These are phyloP conservation scores for Guyanaporus albipodus DNA, from an alignment of 768 basidiomycete species.

Conservation along the genomic window DNA sequence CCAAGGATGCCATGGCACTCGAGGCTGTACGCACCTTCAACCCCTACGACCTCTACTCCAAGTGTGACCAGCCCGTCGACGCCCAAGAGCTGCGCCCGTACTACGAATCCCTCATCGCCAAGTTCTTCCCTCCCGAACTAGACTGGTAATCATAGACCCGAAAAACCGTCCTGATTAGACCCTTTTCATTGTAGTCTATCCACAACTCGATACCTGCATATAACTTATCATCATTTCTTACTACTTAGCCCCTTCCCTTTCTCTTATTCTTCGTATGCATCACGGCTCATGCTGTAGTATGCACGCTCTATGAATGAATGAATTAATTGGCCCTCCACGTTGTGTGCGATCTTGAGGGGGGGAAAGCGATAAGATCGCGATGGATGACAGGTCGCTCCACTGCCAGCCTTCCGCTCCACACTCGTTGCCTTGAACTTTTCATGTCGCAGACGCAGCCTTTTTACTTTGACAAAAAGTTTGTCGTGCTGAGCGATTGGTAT, in stretches of 20 bases:
- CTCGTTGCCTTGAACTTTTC: too few species aligned
- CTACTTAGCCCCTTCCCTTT: too few species aligned
- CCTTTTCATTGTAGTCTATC: conserved; percentile 1
- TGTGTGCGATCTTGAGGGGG: too few species aligned
- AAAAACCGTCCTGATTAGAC: conserved; percentile 4
- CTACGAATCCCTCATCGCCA: conserved; percentile 76
- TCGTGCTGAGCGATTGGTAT: conserved; percentile 89
- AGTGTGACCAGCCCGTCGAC: conserved; percentile 67
- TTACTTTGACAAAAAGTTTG: conserved; percentile 66
- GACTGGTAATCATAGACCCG: conserved; percentile 79
- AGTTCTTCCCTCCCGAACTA: conserved; percentile 78
- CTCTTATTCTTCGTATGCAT: too few species aligned
- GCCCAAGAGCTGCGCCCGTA: conserved; percentile 70
- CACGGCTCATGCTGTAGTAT: too few species aligned
- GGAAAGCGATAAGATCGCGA: too few species aligned
- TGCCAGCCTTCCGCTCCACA: too few species aligned
- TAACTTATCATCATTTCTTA: conserved; percentile 18
- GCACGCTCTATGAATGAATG: too few species aligned
- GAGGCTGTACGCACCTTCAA: conserved; percentile 84
- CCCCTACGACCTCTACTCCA: conserved; percentile 93
- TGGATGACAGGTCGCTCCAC: too few species aligned
- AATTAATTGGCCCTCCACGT: too few species aligned
- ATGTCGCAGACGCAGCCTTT: conserved; percentile 19
- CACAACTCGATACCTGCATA: neutral
- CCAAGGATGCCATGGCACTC: conserved; percentile 59